Conservation (phyloP, 441 rosid species). For the Populus hybrid region DNA sequence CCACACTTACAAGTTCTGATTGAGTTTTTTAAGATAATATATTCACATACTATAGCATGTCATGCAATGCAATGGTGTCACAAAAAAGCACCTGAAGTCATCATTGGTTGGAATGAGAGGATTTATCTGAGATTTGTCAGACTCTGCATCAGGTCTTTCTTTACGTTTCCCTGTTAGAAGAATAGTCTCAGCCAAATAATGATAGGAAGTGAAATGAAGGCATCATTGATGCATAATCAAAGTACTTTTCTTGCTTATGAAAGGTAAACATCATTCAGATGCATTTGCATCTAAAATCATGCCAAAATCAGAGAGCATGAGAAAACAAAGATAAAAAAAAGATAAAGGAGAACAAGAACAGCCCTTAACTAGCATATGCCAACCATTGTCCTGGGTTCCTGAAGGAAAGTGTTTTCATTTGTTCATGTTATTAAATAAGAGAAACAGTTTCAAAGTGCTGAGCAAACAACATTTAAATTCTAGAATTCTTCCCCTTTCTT, state of each 20-base stretch:
- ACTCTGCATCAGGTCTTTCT: constrained; percentile 51
- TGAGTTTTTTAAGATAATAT: neutral
- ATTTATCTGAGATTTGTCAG: constrained; percentile 46
- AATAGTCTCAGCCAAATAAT: neutral
- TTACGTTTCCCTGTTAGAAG: constrained; percentile 68
- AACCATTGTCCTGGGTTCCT: no score
- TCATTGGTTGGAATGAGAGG: constrained; percentile 58
- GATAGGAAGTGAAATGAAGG: neutral
- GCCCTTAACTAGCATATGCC: neutral
- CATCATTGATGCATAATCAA: neutral
- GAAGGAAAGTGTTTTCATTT: no score
- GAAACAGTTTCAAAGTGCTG: neutral
- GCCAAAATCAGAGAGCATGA: neutral
- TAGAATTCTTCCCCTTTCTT: neutral
- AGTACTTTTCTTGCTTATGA: neutral
- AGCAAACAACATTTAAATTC: neutral
- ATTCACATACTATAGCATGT: neutral
- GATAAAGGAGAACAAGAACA: neutral
- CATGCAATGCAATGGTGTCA: neutral
- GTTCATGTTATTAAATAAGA: neutral
- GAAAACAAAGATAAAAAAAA: neutral
- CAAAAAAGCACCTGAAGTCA: constrained; percentile 61
- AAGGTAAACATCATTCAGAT: neutral
- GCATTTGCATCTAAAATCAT: neutral
- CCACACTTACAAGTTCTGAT: neutral